phyloP scores from a whole-genome alignment of 2,329 filamentous ascomycete species.

The Lithohypha guttulata region DNA sequence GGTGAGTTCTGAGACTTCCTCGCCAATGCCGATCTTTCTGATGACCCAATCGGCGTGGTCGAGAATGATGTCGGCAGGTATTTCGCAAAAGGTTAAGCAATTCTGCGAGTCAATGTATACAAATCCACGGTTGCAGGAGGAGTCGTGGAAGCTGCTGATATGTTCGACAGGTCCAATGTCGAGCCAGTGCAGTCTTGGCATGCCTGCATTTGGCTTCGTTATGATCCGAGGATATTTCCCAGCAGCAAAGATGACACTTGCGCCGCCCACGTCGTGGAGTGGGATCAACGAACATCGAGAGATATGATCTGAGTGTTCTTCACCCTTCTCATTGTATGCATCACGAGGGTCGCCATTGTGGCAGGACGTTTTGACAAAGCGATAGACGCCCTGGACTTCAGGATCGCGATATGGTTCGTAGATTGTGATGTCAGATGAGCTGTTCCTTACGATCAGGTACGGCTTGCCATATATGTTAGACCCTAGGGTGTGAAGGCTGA shows the following conservation, averaged over 20 bases:
- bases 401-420: slow-evolving; percentile 63
- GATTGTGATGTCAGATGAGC: slow-evolving; percentile 70
- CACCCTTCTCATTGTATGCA: slow-evolving; percentile 24
- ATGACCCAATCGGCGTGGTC: slow-evolving; percentile 66
- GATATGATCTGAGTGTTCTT: slow-evolving; percentile 30
- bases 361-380: slow-evolving; percentile 67
- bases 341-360: slow-evolving; percentile 44
- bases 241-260: slow-evolving; percentile 71
- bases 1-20: slow-evolving; percentile 61
- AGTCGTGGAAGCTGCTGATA: slow-evolving; percentile 66
- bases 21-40: slow-evolving; percentile 57
- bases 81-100: slow-evolving; percentile 35
- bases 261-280: slow-evolving; percentile 53
- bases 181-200: slow-evolving; percentile 63
- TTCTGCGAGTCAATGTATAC: slow-evolving; percentile 61
- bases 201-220: slow-evolving; percentile 66
- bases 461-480: slow-evolving; percentile 59
- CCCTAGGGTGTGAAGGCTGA: slow-evolving; percentile 75
- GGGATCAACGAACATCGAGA: slow-evolving; percentile 27
- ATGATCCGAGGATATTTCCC: slow-evolving; percentile 72
- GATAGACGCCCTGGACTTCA: slow-evolving; percentile 36
- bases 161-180: slow-evolving; percentile 58
- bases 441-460: slow-evolving; percentile 71
- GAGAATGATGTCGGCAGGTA: slow-evolving; percentile 58
- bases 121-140: slow-evolving; percentile 69